Evolutionary conservation across 2,329 filamentous ascomycete genomes (phyloP), one percentile per base, ranked within the genome.

Genomic region (Aspergillus fischeri): DNA sequence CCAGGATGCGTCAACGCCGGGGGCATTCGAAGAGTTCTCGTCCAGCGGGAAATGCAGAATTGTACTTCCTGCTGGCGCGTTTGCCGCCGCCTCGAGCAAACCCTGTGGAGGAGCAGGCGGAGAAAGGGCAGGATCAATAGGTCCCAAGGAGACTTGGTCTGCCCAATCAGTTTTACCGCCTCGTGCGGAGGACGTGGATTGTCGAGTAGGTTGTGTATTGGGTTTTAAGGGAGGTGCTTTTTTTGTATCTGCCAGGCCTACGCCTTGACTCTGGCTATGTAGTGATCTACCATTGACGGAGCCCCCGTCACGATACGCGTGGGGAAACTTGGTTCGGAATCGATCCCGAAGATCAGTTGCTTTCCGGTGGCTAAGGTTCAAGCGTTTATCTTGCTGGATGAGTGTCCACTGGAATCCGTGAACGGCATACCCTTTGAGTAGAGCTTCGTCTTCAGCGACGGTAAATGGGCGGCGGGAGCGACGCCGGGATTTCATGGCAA

Each of bases 341-440:
- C 84, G 80, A 67, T 87, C 85, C 32, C 85, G 77, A 14, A 88
- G 66, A 64, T 87, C 85, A 1, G 83, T 85, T 17, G 82, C 76
- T 48, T 79, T 79, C 45, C 84, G 78, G 61, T 80, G 75, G 9
- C 69, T 66, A 48, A 87, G 77, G 11, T 78, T 77, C 3, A 86
- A 69, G 5, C 78, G 74, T 14, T 73, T 71, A 58, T 87, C 84
- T 56, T 83, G 78, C 58, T 80, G 77, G 53, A 88, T 87, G 6
- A 76, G 68, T 10, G 82, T 83, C 85, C 85, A 88, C 45, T 81
- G 76, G 51, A 83, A 80, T 3, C 83, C 83, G 60, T 87, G 78
- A 50, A 81, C 81, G 24, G 79, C 74, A 59, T 85, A 86, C 4
- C 85, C 85, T 63, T 78, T 79, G 1, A 86, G 71, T 0, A 88